Conservation (phyloP, 129 eudicot genomes). For the Kitagawia praeruptora region DNA sequence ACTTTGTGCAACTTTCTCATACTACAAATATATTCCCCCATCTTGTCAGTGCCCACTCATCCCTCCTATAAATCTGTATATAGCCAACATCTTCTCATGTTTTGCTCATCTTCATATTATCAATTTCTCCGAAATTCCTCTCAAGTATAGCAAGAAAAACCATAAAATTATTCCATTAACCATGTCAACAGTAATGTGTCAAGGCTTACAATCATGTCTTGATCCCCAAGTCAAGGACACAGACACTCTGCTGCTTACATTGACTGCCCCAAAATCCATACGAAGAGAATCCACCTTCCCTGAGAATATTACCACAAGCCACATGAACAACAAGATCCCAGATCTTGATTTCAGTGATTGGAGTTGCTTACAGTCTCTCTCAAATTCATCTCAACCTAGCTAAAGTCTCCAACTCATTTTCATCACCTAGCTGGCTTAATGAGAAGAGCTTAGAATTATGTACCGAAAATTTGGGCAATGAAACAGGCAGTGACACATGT, state of each 20-base stretch:
- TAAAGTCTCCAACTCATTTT: slow-evolving; percentile 12
- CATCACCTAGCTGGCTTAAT: slow-evolving; percentile 33
- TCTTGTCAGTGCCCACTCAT: background rate
- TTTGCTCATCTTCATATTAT: background rate
- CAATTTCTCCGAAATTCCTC: background rate
- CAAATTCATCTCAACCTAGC: slow-evolving; percentile 18
- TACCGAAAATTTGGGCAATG: slow-evolving; percentile 81
- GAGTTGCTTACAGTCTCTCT: slow-evolving; percentile 25
- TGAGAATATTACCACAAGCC: background rate
- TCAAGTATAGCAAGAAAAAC: too few species aligned
- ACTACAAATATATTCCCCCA: background rate
- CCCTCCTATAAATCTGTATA: background rate
- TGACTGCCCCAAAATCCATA: slow-evolving; percentile 23
- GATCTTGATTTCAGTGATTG: slow-evolving; percentile 7
- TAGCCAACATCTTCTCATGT: background rate
- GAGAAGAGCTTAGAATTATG: slow-evolving; percentile 64
- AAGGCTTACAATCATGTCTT: slow-evolving; percentile 31
- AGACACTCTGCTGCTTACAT: slow-evolving; percentile 49
- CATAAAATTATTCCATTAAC: background rate
- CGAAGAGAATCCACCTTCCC: background rate
- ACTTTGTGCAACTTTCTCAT: background rate
- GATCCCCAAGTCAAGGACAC: slow-evolving; percentile 35
- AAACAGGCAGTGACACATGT: slow-evolving; percentile 48
- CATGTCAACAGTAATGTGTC: slow-evolving; percentile 42
- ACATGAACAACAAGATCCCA: background rate